Evolutionary conservation across 257 asterid species (phyloP), one percentile per base, ranked within the genome.

Genomic region (Forsythia viridissima): DNA sequence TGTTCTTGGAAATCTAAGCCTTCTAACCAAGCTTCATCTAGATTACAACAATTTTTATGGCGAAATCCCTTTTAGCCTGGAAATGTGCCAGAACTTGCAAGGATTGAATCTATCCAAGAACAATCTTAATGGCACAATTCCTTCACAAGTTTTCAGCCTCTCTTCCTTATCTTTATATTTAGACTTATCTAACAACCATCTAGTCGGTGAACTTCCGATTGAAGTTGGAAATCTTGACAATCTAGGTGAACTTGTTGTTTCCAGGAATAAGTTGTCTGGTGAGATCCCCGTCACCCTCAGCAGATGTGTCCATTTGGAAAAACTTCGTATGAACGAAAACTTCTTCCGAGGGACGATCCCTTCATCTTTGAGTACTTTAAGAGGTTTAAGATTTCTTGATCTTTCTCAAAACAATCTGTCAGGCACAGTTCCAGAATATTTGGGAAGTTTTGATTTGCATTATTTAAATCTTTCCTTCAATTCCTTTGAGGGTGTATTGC

Each of bases 391-490:
- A 30, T 30, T 21, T 24, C 70, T 63, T 9, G 86, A 87, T 39
- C 80, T 87, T 0, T 87, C 89, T 8, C 44, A 73, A 24, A 87
- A 87, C 82, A 75, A 80, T 21, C 78, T 87, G 6, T 71, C 88
- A 0, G 87, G 89, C 11, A 16, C 13, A 24, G 83, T 87, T n/a
- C 91, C 89, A 13, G 21, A 37, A 43, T 81, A 85, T 46, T 43
- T 86, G 78, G 85, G 59, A 51, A 68, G 41, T 30, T 65, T 81
- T 57, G 68, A 55, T 61, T 71, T 80, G 20, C 13, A 34, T 15
- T 70, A 75, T 61, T 71, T 80, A 40, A 76, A 80, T 44, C 69
- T 80, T 39, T 81, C 84, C 18, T 76, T 41, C 15, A 81, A 81
- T 48, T 46, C 80, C 80, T n/a, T 38, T 57, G 71, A 18, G 80